Conservation (phyloP, 2,329 filamentous ascomycete species). For the Saccharata proteae region DNA sequence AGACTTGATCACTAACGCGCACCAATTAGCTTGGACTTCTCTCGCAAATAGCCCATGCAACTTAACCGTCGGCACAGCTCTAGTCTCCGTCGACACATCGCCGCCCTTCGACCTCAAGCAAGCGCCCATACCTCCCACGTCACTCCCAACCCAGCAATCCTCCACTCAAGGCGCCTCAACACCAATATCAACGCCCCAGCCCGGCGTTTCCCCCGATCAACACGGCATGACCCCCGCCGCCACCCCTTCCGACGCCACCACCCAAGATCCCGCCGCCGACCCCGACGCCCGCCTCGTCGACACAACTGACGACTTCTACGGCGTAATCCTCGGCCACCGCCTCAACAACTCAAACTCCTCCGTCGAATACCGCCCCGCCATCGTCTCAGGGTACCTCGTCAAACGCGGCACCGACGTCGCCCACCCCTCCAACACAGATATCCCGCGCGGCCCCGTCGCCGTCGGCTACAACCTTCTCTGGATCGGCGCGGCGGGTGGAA, state of each 20-base stretch:
- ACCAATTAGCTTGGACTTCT: constrained; percentile 23
- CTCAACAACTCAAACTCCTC: constrained; percentile 24
- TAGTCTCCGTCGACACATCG: constrained; percentile 53
- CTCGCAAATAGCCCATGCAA: constrained; percentile 24
- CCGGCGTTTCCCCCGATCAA: constrained; percentile 22
- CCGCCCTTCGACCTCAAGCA: constrained; percentile 53
- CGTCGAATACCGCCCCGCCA: constrained; percentile 21
- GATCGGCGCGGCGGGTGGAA: constrained; percentile 16
- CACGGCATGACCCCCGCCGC: constrained; percentile 50
- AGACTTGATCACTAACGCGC: constrained; percentile 36
- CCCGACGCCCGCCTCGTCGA: constrained; percentile 60
- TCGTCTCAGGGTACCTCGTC: constrained; percentile 32
- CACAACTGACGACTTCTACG: constrained; percentile 64
- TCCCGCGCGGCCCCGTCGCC: constrained; percentile 19
- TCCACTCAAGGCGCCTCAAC: constrained; percentile 5
- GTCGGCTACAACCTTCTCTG: constrained; percentile 34
- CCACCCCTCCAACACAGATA: constrained; percentile 9
- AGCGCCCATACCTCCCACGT: constrained; percentile 15
- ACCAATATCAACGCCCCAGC: constrained; percentile 19
- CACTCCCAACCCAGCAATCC: constrained; percentile 9
- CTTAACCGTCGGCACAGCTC: constrained; percentile 32
- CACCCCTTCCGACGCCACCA: constrained; percentile 43
- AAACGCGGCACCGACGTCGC: constrained; percentile 22
- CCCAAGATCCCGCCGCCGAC: constrained; percentile 37
- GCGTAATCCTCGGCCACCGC: constrained; percentile 55